Evolutionary conservation across 345 rosid species (phyloP), one percentile per base, ranked within the genome.

Genomic region (sweet orange (Citrus sinensis)): DNA sequence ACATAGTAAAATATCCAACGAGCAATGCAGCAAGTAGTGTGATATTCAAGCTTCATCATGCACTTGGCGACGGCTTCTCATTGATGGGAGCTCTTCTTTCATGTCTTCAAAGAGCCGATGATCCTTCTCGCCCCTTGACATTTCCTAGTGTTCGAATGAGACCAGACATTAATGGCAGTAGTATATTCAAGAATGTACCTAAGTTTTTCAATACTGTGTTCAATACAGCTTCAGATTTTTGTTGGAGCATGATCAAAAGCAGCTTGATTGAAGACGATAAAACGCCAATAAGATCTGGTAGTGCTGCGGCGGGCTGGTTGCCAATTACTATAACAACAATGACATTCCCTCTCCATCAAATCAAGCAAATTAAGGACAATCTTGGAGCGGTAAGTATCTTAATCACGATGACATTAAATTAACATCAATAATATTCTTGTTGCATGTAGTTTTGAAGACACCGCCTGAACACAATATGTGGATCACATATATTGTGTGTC

Each of bases 41-140:
- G 4, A 70, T 84, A 1, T 82, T 87, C 46, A 87, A 85, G 75
- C 73, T 85, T 27, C 90, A 87, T 65, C 89, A 87, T 34, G 32
- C 85, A 0, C 86, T 87, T 5, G 87, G 90, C 0, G 88, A 87
- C 54, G 90, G 90, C 39, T 82, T 69, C 63, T 85, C 87, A 66
- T 34, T 87, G 4, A 79, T 87, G 77, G 87, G 85, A 39, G 82
- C 83, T 19, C 86, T 85, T 49, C 67, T 87, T 27, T 87, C 88
- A 24, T 78, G 84, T 60, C 70, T 87, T 0, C 75, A 80, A 67
- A 76, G 88, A 46, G 88, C 83, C 20, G 87, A 87, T 13, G 56
- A 80, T 17, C 86, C 88, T 63, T 76, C 86, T 37, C 79, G 73
- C 30, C 88, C 90, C 5, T 37, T 82, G 64, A 73, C 83, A 4